A percentile compares a stretch with the other conserved stretches of the same genome.
These are phyloP conservation scores for Fusarium nisikadoi DNA, from an alignment of 2,329 filamentous ascomycete genomes.

Conservation along the genomic window DNA sequence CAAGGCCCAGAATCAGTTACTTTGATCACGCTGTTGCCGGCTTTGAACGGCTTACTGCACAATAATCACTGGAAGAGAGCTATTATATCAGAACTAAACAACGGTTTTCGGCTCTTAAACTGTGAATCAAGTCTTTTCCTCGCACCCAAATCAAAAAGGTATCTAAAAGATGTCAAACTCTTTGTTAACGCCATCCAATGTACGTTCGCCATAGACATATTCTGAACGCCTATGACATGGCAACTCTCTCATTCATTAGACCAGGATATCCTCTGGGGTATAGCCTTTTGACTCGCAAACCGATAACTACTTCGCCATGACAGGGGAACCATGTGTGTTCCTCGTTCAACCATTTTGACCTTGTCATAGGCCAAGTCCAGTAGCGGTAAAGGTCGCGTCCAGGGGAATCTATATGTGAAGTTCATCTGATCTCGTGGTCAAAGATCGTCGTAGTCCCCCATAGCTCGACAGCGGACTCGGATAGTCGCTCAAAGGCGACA, in stretches of 20 bases:
- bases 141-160: background rate
- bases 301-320: background rate
- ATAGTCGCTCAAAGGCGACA: slow-evolving; percentile 42
- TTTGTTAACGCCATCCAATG: background rate
- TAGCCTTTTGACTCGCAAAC: background rate
- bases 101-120: background rate
- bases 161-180: background rate
- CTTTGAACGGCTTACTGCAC: slow-evolving; percentile 6
- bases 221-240: background rate
- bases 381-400: background rate
- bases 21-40: background rate
- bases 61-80: background rate
- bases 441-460: slow-evolving; percentile 37
- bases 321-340: background rate
- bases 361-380: background rate
- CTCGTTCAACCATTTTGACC: background rate
- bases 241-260: background rate
- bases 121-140: background rate
- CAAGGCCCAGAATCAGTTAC: background rate
- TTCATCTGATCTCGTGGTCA: slow-evolving; percentile 43
- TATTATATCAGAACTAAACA: background rate
- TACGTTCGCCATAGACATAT: background rate
- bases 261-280: background rate
- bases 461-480: slow-evolving; percentile 39
- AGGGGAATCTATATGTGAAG: slow-evolving; percentile 19